A percentile compares a stretch with the other conserved stretches of the same genome.
Conservation (phyloP, 2,329 filamentous ascomycete species). For the Clarireedia homoeocarpa region DNA sequence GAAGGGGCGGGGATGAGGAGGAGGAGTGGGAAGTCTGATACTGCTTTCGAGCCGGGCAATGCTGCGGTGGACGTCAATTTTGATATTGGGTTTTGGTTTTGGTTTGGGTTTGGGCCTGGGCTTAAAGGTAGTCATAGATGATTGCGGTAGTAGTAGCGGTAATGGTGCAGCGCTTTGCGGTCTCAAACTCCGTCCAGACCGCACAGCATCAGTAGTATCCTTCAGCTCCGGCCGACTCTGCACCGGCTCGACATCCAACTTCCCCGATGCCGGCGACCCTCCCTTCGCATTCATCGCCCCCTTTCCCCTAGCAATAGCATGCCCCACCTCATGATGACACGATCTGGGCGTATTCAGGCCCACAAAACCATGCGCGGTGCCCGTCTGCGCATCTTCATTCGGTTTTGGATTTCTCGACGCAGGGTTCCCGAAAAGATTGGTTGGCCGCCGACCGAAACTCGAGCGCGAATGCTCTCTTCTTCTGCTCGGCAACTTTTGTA, state of each 20-base stretch:
- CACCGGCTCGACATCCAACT: background rate
- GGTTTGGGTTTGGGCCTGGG: too few species aligned
- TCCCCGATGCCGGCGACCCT: background rate
- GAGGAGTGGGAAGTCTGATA: too few species aligned
- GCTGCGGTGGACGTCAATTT: too few species aligned
- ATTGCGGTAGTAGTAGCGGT: too few species aligned
- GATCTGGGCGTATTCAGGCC: constrained; percentile 20
- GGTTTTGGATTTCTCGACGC: constrained; percentile 22
- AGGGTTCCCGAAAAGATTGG: constrained; percentile 19
- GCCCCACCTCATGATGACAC: constrained; percentile 22
- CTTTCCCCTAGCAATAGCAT: constrained; percentile 15
- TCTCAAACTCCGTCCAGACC: too few species aligned
- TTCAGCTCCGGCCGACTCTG: too few species aligned
- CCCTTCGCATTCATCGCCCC: background rate
- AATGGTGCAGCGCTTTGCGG: too few species aligned
- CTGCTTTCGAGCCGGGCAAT: too few species aligned
- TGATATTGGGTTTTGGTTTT: too few species aligned
- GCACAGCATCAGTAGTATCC: too few species aligned
- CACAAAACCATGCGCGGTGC: constrained; percentile 26
- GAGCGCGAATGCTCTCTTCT: constrained; percentile 11
- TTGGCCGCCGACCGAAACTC: constrained; percentile 29
- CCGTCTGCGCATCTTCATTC: constrained; percentile 22
- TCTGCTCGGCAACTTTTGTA: background rate
- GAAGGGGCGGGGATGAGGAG: constrained; percentile 8
- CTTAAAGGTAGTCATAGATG: too few species aligned